Conservation (phyloP, 495 filamentous ascomycete genomes). For the Hyaloscypha bicolor region DNA sequence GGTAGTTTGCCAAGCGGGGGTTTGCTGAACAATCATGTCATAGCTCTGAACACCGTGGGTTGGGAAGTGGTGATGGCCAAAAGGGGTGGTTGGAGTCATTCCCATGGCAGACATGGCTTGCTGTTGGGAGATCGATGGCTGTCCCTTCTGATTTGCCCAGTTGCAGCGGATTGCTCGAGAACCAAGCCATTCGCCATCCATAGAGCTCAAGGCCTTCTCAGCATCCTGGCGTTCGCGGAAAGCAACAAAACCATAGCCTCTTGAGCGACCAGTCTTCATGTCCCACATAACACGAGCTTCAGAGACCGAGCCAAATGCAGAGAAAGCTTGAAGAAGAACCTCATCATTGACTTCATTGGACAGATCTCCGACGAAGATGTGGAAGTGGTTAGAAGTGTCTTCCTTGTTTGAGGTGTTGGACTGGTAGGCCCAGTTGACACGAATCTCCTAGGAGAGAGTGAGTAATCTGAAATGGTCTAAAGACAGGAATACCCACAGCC, state of each 20-base stretch:
- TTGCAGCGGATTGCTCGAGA: conserved; percentile 99
- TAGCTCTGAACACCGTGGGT: conserved; percentile 96
- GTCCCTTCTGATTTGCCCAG: conserved; percentile 99
- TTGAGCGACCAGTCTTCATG: conserved; percentile 98
- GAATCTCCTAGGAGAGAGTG: conserved; percentile 76
- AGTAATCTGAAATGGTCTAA: conserved; percentile 8
- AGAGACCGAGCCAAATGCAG: conserved; percentile 94
- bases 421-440: conserved; percentile 99
- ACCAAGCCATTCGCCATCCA: conserved; percentile 99
- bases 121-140: conserved; percentile 97
- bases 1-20: conserved; percentile 98
- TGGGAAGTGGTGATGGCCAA: conserved; percentile 96
- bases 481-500: conserved; percentile 60
- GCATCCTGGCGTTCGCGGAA: conserved; percentile 94
- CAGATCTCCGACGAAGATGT: conserved; percentile 98
- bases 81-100: conserved; percentile 96
- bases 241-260: conserved; percentile 97
- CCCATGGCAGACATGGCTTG: conserved; percentile 97
- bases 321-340: conserved; percentile 91
- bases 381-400: conserved; percentile 97
- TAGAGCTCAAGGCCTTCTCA: conserved; percentile 93
- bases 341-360: conserved; percentile 99
- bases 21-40: conserved; percentile 96
- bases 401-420: conserved; percentile 95
- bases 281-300: conserved; percentile 99